Evolutionary conservation across 495 filamentous ascomycete genomes (phyloP), one percentile per base, ranked within the genome.

Genomic region (Sordaria brevicollis): DNA sequence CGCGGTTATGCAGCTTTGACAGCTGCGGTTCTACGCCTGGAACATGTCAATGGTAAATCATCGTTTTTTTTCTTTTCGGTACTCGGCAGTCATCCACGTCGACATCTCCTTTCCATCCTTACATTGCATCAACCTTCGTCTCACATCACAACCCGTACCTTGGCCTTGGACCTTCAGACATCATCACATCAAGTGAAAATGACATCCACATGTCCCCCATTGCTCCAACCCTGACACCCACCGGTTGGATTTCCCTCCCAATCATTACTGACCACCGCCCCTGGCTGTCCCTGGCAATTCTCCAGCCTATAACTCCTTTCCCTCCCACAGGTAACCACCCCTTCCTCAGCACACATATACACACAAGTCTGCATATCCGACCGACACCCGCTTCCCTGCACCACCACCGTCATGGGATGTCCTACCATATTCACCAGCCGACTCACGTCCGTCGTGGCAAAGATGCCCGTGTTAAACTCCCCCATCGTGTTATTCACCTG

Each of bases 381-480:
- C 17, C 76, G 43, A 37, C 76, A 78, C 4, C 69, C 69, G 65
- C 37, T 57, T 0, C 49, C 54, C 35, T 35, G 41, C 1, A 73
- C 72, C 35, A 33, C 10, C 8, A 76, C 67, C 15, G 69, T 72
- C 76, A 83, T 79, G 36, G 65, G 21, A 67, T 77, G 67, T 15
- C 81, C 81, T 33, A 67, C 65, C 81, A 83, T 81, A 68, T 81
- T 80, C 66, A 81, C 76, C 35, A 81, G 71, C 29, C 79, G 69
- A 13, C 76, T 78, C 35, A 83, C 73, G 68, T 83, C 79, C 33
- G 78, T 71, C n/a, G 74, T 77, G 43, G 77, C 80, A 5, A 43
- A 76, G 0, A 10, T 15, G 13, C 74, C 75, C 0, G 72, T 76
- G 69, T 68, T 81, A 72, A 77, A 77, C 72, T 83, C 81, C 36